These are phyloP conservation scores for Madurella mycetomatis DNA, from an alignment of 2,329 filamentous ascomycete species.

Conservation along the genomic window DNA sequence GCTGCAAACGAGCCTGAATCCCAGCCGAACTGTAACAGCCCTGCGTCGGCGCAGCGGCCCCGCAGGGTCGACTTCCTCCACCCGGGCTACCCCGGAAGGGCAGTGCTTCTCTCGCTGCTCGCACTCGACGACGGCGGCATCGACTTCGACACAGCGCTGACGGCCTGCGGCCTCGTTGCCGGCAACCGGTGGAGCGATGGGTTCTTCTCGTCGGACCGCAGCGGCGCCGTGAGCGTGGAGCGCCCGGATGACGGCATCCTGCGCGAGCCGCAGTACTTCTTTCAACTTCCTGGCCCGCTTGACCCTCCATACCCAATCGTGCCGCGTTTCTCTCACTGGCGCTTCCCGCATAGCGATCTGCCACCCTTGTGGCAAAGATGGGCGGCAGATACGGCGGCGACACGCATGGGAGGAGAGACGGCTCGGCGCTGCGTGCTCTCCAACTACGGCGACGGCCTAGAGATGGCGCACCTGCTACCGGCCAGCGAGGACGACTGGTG, in stretches of 20 bases:
- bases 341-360: background rate
- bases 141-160: constrained; percentile 12
- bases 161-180: constrained; percentile 11
- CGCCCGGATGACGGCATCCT: background rate
- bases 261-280: too few species aligned
- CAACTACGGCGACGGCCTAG: constrained; percentile 2
- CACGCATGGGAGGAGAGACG: background rate
- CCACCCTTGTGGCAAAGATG: background rate
- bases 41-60: background rate
- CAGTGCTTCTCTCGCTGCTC: constrained; percentile 10
- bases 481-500: background rate
- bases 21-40: constrained; percentile 3
- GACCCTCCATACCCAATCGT: background rate
- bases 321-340: constrained; percentile 1
- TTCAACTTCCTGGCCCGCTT: background rate
- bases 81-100: constrained; percentile 6
- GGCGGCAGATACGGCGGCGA: background rate
- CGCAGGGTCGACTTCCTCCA: constrained; percentile 4
- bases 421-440: background rate
- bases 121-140: constrained; percentile 10
- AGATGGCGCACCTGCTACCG: constrained; percentile 1
- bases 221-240: background rate
- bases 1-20: constrained; percentile 9
- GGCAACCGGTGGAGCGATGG: constrained; percentile 8
- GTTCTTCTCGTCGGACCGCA: constrained; percentile 4